A percentile compares a stretch with the other conserved stretches of the same genome.
Conservation (phyloP, 495 filamentous ascomycete species). For the Neohortaea acidophila region DNA sequence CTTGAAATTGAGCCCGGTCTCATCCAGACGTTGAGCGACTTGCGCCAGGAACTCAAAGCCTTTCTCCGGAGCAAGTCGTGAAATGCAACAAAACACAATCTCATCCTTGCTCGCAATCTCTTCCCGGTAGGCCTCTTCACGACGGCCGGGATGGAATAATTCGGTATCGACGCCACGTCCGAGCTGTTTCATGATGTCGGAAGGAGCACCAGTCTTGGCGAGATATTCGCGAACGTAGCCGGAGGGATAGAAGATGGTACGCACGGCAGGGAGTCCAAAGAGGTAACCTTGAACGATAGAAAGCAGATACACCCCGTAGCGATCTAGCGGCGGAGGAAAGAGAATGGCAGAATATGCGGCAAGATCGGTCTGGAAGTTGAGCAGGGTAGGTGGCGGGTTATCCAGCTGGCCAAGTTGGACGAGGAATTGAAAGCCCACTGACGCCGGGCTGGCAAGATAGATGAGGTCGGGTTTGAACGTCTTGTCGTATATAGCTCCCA, state of each 20-base stretch:
- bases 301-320: slow-evolving; percentile 40
- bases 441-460: slow-evolving; percentile 49
- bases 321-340: slow-evolving; percentile 40
- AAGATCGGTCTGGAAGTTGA: slow-evolving; percentile 53
- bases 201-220: slow-evolving; percentile 33
- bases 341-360: slow-evolving; percentile 47
- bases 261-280: slow-evolving; percentile 40
- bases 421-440: slow-evolving; percentile 48
- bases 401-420: slow-evolving; percentile 41
- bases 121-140: slow-evolving; percentile 32
- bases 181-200: slow-evolving; percentile 36
- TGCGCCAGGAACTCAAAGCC: slow-evolving; percentile 47
- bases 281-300: slow-evolving; percentile 42
- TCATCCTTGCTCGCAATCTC: slow-evolving; percentile 41
- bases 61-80: slow-evolving; percentile 48
- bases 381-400: slow-evolving; percentile 37
- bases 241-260: slow-evolving; percentile 48
- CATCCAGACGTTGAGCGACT: slow-evolving; percentile 33
- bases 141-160: slow-evolving; percentile 36
- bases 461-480: slow-evolving; percentile 44
- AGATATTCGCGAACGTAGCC: slow-evolving; percentile 41
- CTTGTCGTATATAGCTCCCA: slow-evolving; percentile 36
- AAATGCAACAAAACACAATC: slow-evolving; percentile 43
- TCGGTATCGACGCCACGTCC: slow-evolving; percentile 46
- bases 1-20: slow-evolving; percentile 40